These are phyloP conservation scores for Fusarium pseudoanthophilum DNA, from an alignment of 2,329 filamentous ascomycete genomes.

Conservation along the genomic window DNA sequence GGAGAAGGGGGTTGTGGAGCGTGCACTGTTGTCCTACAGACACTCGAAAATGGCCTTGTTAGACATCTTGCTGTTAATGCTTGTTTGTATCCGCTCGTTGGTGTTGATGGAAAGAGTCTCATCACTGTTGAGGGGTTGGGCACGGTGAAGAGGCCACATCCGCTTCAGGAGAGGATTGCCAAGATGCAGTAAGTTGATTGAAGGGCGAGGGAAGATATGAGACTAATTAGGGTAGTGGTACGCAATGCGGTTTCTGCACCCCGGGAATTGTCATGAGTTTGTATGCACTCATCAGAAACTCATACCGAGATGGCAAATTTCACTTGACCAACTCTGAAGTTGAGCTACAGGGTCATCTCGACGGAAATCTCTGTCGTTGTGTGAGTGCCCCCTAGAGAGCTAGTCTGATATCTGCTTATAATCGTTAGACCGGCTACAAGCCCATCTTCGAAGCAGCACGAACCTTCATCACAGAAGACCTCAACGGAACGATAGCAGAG, in stretches of 20 bases:
- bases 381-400: accelerated
- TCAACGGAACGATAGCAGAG: not conserved
- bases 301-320: not conserved
- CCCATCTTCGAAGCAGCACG: constrained; percentile 4
- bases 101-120: constrained; percentile 5
- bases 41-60: accelerated
- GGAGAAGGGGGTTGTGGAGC: not conserved
- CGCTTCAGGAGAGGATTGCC: not conserved
- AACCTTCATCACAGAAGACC: constrained; percentile 2
- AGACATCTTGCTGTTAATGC: not conserved
- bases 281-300: constrained; percentile 1
- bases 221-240: not conserved
- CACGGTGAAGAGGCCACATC: not conserved
- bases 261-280: constrained; percentile 4
- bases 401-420: accelerated
- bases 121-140: constrained; percentile 3
- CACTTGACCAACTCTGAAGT: constrained; percentile 1
- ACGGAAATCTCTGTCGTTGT: not conserved
- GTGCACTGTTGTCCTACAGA: not conserved
- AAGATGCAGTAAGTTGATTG: constrained; percentile 9
- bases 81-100: constrained; percentile 2
- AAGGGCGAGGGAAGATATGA: no score
- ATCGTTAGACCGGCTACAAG: not conserved
- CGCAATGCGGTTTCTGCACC: not conserved
- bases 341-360: not conserved